These are phyloP conservation scores for Meredithiella fracta DNA, from an alignment of 2,329 filamentous ascomycete species.

Conservation along the genomic window DNA sequence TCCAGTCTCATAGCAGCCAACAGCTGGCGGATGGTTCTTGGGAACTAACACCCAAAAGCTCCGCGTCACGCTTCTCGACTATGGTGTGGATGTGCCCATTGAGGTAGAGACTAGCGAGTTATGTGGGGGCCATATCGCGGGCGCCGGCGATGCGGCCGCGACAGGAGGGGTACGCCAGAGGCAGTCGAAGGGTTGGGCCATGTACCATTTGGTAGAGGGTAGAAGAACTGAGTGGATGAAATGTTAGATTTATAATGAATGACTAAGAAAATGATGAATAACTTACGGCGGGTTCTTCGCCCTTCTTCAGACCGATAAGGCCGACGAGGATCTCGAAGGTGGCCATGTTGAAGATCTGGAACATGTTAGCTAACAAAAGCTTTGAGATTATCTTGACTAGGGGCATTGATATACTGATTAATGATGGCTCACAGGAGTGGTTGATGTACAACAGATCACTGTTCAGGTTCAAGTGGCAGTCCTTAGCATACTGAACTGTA, in stretches of 20 bases:
- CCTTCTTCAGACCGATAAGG: constrained; percentile 35
- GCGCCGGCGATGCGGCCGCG: constrained; percentile 47
- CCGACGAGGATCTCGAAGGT: constrained; percentile 41
- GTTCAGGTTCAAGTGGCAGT: constrained; percentile 45
- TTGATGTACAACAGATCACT: constrained; percentile 52
- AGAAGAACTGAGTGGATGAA: constrained; percentile 52
- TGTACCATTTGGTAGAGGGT: constrained; percentile 57
- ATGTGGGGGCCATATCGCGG: constrained; percentile 35
- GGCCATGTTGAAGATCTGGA: constrained; percentile 42
- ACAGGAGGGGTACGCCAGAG: constrained; percentile 42
- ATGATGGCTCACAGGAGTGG: constrained; percentile 49
- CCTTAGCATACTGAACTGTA: constrained; percentile 42
- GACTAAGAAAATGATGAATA: background rate
- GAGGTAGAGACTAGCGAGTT: constrained; percentile 43
- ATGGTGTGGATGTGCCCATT: constrained; percentile 44
- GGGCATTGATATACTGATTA: constrained; percentile 28
- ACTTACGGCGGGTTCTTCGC: constrained; percentile 41
- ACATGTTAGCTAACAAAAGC: no score
- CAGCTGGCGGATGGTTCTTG: constrained; percentile 24
- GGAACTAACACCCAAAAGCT: constrained; percentile 2
- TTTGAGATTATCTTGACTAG: background rate
- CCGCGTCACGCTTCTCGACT: constrained; percentile 26
- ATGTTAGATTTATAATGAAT: background rate
- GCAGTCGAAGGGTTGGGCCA: constrained; percentile 57
- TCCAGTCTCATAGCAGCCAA: constrained; percentile 9